Conservation (phyloP, 164 flowering plant species). For the Piper betle region DNA sequence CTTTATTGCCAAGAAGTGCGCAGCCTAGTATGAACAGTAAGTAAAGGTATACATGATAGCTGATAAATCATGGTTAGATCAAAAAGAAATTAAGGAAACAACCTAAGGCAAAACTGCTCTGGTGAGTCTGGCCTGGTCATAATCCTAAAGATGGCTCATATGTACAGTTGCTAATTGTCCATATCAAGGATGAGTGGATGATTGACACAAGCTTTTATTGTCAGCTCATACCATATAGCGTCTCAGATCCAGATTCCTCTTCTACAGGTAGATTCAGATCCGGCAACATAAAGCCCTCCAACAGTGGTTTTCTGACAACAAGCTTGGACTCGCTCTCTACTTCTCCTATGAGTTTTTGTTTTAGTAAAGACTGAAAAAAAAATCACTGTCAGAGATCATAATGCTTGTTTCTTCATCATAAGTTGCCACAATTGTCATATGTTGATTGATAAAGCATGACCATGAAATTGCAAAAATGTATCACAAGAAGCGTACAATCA, state of each 20-base stretch:
- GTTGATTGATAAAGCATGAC: no score
- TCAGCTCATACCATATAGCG: neutral
- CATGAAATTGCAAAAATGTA: no score
- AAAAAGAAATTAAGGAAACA: no score
- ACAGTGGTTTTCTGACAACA: neutral
- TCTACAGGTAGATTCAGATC: neutral
- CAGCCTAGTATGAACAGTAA: neutral
- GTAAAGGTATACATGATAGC: neutral
- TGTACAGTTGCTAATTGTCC: neutral
- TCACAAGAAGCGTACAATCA: no score
- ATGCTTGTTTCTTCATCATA: neutral
- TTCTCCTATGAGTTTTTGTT: neutral
- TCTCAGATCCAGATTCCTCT: neutral
- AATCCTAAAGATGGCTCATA: neutral
- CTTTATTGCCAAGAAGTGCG: neutral
- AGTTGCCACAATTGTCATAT: no score
- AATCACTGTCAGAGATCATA: no score
- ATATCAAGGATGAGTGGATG: neutral
- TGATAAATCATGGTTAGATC: no score
- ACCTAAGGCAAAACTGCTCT: neutral
- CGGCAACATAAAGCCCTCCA: neutral
- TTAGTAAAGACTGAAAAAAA: no score
- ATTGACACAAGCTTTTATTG: neutral
- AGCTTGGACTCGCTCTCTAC: neutral
- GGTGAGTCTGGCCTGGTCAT: neutral